Evolutionary conservation across 2,329 filamentous ascomycete species (phyloP).

Genomic region (Claviceps humidiphila): DNA sequence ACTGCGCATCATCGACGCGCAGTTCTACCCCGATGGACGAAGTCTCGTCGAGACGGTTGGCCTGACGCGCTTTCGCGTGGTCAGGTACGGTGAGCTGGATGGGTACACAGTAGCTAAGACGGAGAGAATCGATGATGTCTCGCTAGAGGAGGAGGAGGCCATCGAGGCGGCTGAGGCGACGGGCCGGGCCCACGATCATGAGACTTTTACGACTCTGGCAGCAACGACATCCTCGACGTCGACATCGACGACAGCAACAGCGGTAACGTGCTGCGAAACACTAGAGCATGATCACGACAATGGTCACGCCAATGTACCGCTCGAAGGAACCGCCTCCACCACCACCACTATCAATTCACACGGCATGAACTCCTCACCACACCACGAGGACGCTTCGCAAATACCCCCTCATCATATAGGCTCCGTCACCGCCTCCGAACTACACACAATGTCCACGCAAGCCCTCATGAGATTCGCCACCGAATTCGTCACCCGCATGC

Average conservation of each 20-base stretch:
- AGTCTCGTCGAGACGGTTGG: slow-evolving; percentile 71
- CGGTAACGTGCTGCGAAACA: too few relatives aligned
- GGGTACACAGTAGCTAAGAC: slow-evolving; percentile 68
- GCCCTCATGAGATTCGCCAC: slow-evolving; percentile 52
- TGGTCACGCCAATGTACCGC: too few relatives aligned
- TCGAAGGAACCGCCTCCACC: too few relatives aligned
- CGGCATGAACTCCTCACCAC: too few relatives aligned
- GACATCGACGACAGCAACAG: too few relatives aligned
- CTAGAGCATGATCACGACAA: too few relatives aligned
- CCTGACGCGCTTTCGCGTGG: slow-evolving; percentile 61
- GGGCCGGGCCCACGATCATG: background rate
- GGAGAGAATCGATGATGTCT: slow-evolving; percentile 70
- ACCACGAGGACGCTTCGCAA: background rate
- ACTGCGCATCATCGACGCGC: slow-evolving; percentile 59
- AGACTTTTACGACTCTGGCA: background rate
- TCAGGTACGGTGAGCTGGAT: slow-evolving; percentile 51
- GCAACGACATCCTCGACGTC: too few relatives aligned
- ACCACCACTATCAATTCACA: too few relatives aligned
- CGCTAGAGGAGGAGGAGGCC: slow-evolving; percentile 64
- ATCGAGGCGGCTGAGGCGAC: slow-evolving; percentile 53
- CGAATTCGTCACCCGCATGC: slow-evolving; percentile 58
- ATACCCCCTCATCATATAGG: background rate
- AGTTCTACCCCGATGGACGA: slow-evolving; percentile 65
- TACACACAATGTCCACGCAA: slow-evolving; percentile 48
- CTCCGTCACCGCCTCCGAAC: slow-evolving; percentile 2